Conservation (phyloP, 2,329 filamentous ascomycete species). For the Arthrobotrys iridis region DNA sequence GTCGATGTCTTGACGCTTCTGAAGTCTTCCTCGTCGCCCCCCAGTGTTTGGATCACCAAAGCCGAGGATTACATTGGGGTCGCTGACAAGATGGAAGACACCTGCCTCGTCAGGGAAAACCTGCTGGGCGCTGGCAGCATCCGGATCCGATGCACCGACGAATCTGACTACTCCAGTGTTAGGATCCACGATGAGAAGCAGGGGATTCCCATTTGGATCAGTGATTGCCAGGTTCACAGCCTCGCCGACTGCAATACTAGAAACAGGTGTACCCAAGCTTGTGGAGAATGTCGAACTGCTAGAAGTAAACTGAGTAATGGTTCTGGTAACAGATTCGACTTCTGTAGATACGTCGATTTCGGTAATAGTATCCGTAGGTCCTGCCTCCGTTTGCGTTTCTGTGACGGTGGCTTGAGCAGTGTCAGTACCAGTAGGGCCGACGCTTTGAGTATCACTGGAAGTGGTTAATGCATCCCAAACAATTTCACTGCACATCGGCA, state of each 20-base stretch:
- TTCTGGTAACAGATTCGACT: background rate
- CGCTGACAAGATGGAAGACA: constrained; percentile 10
- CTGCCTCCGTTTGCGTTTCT: background rate
- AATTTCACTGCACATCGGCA: constrained; percentile 9
- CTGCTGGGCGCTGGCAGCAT: background rate
- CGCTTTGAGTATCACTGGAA: background rate
- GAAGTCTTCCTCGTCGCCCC: background rate
- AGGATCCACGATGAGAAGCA: background rate
- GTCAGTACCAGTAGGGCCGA: background rate
- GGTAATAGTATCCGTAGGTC: background rate
- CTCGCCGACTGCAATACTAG: background rate
- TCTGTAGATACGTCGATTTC: background rate
- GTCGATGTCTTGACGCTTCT: background rate
- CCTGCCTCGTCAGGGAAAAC: constrained; percentile 6
- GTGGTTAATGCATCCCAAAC: background rate
- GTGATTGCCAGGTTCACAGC: background rate
- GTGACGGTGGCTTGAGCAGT: background rate
- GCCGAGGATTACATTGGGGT: background rate
- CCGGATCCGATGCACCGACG: background rate
- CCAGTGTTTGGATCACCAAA: background rate
- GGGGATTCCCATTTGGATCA: constrained; percentile 8
- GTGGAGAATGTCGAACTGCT: background rate
- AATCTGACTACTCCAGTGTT: constrained; percentile 4
- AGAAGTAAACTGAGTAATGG: background rate
- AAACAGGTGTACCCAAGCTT: background rate